Evolutionary conservation across 1,284 basidiomycete species (phyloP), one percentile per base, ranked within the genome.

Genomic region (Cystobasidium pallidum): DNA sequence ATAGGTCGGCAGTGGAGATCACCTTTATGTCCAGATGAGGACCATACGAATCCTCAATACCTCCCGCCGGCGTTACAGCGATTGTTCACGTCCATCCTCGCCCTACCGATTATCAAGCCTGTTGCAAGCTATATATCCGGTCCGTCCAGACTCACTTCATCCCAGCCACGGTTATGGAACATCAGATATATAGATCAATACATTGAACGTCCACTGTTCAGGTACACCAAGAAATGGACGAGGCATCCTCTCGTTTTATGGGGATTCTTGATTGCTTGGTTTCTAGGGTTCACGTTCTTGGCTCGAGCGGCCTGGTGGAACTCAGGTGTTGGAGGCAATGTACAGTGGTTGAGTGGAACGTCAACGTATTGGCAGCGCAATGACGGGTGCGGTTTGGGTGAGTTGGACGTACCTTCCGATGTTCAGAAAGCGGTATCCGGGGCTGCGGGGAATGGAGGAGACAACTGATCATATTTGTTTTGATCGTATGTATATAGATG

Each of bases 201-300:
- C 19, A 54, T 63, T 34, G 68, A 71, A 45, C 39, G 19, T 26
- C 49, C 30, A 3, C 36, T 71, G 7, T 2, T 63, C 2, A 36
- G 68, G 34, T 71, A 71, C 47, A 71, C 68, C 1, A 43, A 61
- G 30, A 34, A 58, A 51, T 55, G 45, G 47, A 63, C 51, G 3
- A 36, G 51, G n/a, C 28, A 39, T 32, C 68, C 68, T 15, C 11
- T 71, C n/a, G 39, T 71, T 28, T 26, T 64, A 11, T 71, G 68
- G 68, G 34, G 88, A 54, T 83, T 90, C 32, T 84, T 81, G 43
- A 83, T 83, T 34, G 87, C 82, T 0, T 92, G 91, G 79, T 88
- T 92, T 75, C 84, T 91, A 61, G 86, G 84, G 21, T 83, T 91
- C 51, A 85, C 89, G 0, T 90, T 92, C 81, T 85, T 91, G 74